These are phyloP conservation scores for Starmera amethionina DNA, from an alignment of 805 yeast genomes.

Conservation along the genomic window DNA sequence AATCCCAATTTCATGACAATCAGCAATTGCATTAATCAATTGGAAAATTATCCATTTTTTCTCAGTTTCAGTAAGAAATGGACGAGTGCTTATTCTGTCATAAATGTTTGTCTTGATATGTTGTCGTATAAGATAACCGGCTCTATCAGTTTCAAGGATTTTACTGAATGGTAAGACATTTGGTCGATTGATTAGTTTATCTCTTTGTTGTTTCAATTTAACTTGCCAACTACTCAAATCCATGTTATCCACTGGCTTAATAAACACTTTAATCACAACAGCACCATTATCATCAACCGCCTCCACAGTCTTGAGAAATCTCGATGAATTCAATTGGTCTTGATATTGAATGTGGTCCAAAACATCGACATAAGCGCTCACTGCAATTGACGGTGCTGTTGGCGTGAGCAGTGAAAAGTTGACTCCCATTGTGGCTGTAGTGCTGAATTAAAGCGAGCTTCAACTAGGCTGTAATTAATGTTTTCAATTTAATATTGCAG, in stretches of 20 bases:
- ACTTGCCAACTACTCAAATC: constrained; percentile 14
- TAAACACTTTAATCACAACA: constrained; percentile 69
- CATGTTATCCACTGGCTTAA: constrained; percentile 49
- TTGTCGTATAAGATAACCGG: constrained; percentile 84
- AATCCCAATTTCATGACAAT: constrained; percentile 52
- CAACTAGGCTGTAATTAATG: no score
- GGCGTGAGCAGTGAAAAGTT: constrained; percentile 81
- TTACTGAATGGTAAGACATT: constrained; percentile 65
- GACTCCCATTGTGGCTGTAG: constrained; percentile 88
- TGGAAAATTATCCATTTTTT: constrained; percentile 82
- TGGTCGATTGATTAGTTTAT: constrained; percentile 36
- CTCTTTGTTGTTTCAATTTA: constrained; percentile 23
- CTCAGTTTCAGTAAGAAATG: constrained; percentile 74
- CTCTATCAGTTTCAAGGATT: constrained; percentile 80
- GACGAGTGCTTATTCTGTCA: constrained; percentile 80
- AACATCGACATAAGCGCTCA: constrained; percentile 82
- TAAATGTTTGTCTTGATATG: constrained; percentile 71
- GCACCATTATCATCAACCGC: constrained; percentile 69
- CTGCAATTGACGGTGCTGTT: constrained; percentile 83
- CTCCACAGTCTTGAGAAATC: constrained; percentile 79
- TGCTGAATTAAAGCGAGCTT: no score
- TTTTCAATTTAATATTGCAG: no score
- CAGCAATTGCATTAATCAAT: constrained; percentile 49
- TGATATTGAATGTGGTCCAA: constrained; percentile 67
- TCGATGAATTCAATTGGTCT: constrained; percentile 65